Percentiles rank a stretch among this genome's conserved stretches.
Evolutionary conservation across 1,284 basidiomycete genomes (phyloP).

Genomic region (Moesziomyces globuligerus): DNA sequence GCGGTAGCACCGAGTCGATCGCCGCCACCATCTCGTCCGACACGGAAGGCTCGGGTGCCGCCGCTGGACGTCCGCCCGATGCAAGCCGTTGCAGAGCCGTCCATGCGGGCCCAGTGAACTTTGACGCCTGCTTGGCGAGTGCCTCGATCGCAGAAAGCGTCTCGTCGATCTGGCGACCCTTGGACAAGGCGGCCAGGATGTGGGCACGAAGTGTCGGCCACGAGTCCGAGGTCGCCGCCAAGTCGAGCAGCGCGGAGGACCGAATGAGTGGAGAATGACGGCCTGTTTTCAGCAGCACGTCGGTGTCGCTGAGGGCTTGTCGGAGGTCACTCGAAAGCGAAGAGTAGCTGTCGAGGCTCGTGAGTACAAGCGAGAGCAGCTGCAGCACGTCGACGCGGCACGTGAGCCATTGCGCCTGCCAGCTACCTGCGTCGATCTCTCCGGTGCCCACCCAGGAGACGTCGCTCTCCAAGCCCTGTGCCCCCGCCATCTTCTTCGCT

Average conservation of each 20-base stretch:
- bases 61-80: background rate
- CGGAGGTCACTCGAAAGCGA: conserved; percentile 6
- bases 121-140: conserved; percentile 17
- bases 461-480: background rate
- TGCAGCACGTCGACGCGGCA: conserved; percentile 33
- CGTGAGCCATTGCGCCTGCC: conserved; percentile 39
- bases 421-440: conserved; percentile 9
- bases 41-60: background rate
- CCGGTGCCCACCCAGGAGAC: conserved; percentile 3
- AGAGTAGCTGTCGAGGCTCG: conserved; percentile 13
- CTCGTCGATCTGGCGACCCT: conserved; percentile 8
- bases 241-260: conserved; percentile 31
- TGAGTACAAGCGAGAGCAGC: conserved; percentile 15
- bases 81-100: conserved; percentile 22
- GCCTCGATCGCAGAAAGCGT: conserved; percentile 29
- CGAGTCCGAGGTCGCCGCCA: conserved; percentile 27
- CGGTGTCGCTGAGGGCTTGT: conserved; percentile 8
- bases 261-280: conserved; percentile 21
- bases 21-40: conserved; percentile 33
- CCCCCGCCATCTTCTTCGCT: background rate
- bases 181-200: conserved; percentile 9
- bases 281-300: conserved; percentile 19
- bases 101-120: conserved; percentile 41
- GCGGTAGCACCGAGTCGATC: conserved; percentile 41
- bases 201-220: conserved; percentile 28